Percentiles rank a stretch among this genome's conserved stretches.
Evolutionary conservation across 2,329 filamentous ascomycete species (phyloP).

Genomic region (Dichotomopilus funicola): DNA sequence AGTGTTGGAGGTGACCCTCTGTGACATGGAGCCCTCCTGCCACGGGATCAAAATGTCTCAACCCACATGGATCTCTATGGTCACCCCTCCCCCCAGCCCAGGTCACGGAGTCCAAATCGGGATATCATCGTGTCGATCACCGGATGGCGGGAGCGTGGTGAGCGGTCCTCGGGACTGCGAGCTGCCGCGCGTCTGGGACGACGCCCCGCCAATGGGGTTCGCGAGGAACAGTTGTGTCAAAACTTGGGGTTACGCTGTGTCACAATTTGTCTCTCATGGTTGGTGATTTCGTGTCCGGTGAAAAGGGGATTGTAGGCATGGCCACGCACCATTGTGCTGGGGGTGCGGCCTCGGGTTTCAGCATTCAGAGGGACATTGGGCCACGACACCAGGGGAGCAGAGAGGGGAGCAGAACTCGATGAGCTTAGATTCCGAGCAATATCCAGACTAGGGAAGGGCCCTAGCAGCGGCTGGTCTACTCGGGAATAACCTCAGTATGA

Average conservation of each 20-base stretch:
- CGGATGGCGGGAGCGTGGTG: neutral
- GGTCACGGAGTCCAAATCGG: conserved; percentile 3
- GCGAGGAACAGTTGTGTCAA: neutral
- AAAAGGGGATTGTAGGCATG: neutral
- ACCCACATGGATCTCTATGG: neutral
- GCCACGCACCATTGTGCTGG: too few relatives aligned
- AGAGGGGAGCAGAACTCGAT: too few relatives aligned
- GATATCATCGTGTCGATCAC: conserved; percentile 10
- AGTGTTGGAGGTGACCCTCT: neutral
- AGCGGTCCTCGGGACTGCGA: neutral
- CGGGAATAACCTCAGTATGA: neutral
- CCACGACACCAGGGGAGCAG: too few relatives aligned
- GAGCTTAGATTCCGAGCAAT: too few relatives aligned
- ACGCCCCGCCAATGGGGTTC: neutral
- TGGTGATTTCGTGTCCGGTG: neutral
- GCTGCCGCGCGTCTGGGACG: neutral
- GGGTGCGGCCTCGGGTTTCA: too few relatives aligned
- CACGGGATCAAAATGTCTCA: conserved; percentile 3
- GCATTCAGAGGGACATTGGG: too few relatives aligned
- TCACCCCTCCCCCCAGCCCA: neutral
- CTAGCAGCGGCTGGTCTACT: too few relatives aligned
- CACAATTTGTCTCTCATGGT: neutral
- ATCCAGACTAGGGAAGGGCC: too few relatives aligned
- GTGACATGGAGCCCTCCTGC: neutral
- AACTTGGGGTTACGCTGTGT: neutral